Evolutionary conservation across 495 filamentous ascomycete species (phyloP).

Genomic region (Hypoxylon crocopeplum): DNA sequence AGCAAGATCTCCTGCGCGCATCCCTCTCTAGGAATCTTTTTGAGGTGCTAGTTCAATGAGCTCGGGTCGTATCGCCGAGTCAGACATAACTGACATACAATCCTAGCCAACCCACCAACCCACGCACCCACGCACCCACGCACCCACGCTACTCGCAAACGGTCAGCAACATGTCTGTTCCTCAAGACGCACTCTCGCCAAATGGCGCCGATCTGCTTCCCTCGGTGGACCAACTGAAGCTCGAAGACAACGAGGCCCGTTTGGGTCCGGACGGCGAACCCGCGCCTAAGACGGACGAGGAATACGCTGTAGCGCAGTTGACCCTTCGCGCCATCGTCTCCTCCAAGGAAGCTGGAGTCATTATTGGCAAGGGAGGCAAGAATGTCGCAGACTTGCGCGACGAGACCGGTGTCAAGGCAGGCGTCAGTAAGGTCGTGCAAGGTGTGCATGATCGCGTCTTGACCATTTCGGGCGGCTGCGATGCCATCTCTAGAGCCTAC

Average conservation of each 20-base stretch:
- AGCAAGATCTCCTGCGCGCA: constrained; percentile 30
- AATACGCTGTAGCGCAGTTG: constrained; percentile 88
- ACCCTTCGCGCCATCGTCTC: constrained; percentile 97
- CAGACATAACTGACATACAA: constrained; percentile 26
- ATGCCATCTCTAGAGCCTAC: constrained; percentile 88
- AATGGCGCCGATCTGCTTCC: constrained; percentile 54
- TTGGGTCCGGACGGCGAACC: constrained; percentile 71
- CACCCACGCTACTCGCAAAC: not conserved
- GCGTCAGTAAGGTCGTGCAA: constrained; percentile 97
- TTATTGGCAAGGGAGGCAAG: constrained; percentile 98
- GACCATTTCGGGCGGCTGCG: constrained; percentile 88
- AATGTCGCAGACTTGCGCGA: constrained; percentile 97
- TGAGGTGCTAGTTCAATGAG: constrained; percentile 24
- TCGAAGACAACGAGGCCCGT: constrained; percentile 61
- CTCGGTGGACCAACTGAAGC: constrained; percentile 53
- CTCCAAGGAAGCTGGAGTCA: constrained; percentile 96
- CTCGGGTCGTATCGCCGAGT: constrained; percentile 26
- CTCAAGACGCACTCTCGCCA: constrained; percentile 51
- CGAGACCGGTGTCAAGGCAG: constrained; percentile 95
- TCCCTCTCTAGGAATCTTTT: constrained; percentile 8
- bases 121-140: not conserved
- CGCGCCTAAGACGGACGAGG: constrained; percentile 87
- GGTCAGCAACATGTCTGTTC: constrained; percentile 51
- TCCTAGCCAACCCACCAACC: constrained; percentile 6
- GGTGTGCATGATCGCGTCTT: constrained; percentile 96